phyloP scores from a whole-genome alignment of 2,329 filamentous ascomycete species.

The Sporothrix curviconia region DNA sequence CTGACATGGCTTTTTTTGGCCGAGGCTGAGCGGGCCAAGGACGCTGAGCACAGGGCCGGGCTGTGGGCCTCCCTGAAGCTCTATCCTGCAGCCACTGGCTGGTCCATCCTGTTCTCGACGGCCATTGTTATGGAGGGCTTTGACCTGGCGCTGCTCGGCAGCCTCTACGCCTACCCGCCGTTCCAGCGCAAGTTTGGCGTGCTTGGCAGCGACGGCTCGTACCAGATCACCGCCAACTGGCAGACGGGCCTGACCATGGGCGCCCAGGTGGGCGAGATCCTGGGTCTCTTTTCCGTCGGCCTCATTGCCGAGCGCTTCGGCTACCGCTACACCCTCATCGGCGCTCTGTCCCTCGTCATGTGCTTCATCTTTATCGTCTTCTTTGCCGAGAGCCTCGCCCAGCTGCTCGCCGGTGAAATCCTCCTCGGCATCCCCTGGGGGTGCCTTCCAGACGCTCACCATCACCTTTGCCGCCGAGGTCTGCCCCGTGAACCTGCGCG shows the following conservation, averaged over 20 bases:
- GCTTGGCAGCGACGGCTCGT: slow-evolving; percentile 24
- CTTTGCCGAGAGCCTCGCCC: slow-evolving; percentile 33
- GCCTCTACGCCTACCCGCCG: slow-evolving; percentile 20
- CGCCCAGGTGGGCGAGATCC: slow-evolving; percentile 38
- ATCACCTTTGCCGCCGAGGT: slow-evolving; percentile 31
- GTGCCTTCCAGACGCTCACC: slow-evolving; percentile 34
- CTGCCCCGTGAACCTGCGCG: slow-evolving; percentile 27
- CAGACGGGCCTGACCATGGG: slow-evolving; percentile 38
- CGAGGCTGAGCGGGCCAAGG: too few relatives aligned
- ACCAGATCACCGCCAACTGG: slow-evolving; percentile 42
- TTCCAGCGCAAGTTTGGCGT: slow-evolving; percentile 25
- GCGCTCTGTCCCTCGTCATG: slow-evolving; percentile 32
- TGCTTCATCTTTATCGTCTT: slow-evolving; percentile 42
- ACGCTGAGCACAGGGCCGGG: too few relatives aligned
- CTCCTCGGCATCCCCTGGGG: slow-evolving; percentile 35
- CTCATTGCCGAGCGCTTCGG: slow-evolving; percentile 39
- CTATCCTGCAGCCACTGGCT: too few relatives aligned
- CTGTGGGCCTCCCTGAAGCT: too few relatives aligned
- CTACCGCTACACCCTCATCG: slow-evolving; percentile 38
- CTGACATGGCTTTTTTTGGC: too few relatives aligned
- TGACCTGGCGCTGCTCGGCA: slow-evolving; percentile 22
- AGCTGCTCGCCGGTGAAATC: slow-evolving; percentile 37
- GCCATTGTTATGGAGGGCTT: slow-evolving; percentile 23
- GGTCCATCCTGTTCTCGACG: slow-evolving; percentile 16
- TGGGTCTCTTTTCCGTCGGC: slow-evolving; percentile 44